Evolutionary conservation across 108 stramenopile genomes (phyloP), one percentile per base, ranked within the genome.

Genomic region (Cylindrotheca closterium): DNA sequence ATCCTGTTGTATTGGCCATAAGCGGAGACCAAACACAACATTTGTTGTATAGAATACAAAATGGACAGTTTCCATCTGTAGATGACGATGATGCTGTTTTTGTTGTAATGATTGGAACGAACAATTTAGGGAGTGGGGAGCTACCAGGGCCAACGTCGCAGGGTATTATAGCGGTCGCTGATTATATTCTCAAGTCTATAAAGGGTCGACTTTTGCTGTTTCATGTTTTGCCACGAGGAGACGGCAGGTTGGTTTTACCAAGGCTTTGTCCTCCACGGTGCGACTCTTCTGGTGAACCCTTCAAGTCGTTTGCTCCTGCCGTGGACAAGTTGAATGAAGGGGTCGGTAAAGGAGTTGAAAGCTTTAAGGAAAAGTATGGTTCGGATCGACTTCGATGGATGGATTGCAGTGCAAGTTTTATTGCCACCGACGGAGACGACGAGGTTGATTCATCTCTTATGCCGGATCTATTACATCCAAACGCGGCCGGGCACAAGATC

Each of bases 401-500:
- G 47, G 58, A 73, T 54, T 65, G 71, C 42, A 63, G 64, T 4
- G 15, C 45, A 3, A 34, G 7, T n/a, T 73, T 73, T 29, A 27
- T 57, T 42, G 8, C 33, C 3, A 10, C 51, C 21, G 22, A 5
- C 4, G 51, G 23, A 10, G 47, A 31, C 21, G 45, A 32, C 4
- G 71, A 59, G 7, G 64, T 65, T 0, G 19, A 46, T 4, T 2
- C 42, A 51, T 51, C 25, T 18, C 29, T 73, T 2, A 74, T 74
- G 73, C 79, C 75, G 5, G 74, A 80, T 68, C 42, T 51, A 57
- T 49, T 80, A 23, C 79, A 80, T 59, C 75, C 75, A 19, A 73
- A 73, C 49, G 67, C 48, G 23, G 67, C 33, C 12, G 79, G 79
- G 1, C 65, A 74, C 30, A 15, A 30, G 30, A 56, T 68, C 27